phyloP scores from a whole-genome alignment of 2,329 filamentous ascomycete genomes.

The Sporothrix luriei region DNA sequence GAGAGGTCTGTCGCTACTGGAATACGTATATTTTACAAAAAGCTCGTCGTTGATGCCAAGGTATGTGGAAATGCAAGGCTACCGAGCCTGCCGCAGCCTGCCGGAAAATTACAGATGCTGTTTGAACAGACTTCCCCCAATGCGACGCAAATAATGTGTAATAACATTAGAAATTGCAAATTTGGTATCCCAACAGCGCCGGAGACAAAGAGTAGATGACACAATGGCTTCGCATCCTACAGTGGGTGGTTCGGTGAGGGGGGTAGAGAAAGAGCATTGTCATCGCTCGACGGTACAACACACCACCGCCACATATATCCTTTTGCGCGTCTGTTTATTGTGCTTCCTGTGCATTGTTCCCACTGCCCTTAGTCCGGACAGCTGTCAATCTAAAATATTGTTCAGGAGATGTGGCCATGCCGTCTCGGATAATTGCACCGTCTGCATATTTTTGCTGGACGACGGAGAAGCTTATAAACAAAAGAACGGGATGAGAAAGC shows the following conservation, averaged over 20 bases:
- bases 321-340: not conserved
- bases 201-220: not conserved
- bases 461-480: not conserved
- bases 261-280: not conserved
- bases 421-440: slow-evolving; percentile 3
- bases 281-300: slow-evolving; percentile 1
- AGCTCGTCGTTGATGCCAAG: not conserved
- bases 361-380: not conserved
- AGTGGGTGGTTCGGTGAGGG: not conserved
- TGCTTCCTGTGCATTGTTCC: not conserved
- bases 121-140: not conserved
- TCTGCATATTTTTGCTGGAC: not conserved
- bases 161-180: not conserved
- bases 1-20: not conserved
- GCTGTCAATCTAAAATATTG: not conserved
- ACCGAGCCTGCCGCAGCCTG: slow-evolving; percentile 13
- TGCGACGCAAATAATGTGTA: slow-evolving; percentile 5
- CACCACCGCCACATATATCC: not conserved
- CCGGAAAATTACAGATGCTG: not conserved
- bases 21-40: slow-evolving; percentile 1
- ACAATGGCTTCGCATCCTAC: not conserved
- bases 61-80: not conserved
- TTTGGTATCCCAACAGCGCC: not conserved
- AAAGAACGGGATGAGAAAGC: not conserved
- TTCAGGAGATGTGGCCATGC: not conserved